Evolutionary conservation across 441 rosid genomes (phyloP), one percentile per base, ranked within the genome.

Genomic region (Mallotus repandus): DNA sequence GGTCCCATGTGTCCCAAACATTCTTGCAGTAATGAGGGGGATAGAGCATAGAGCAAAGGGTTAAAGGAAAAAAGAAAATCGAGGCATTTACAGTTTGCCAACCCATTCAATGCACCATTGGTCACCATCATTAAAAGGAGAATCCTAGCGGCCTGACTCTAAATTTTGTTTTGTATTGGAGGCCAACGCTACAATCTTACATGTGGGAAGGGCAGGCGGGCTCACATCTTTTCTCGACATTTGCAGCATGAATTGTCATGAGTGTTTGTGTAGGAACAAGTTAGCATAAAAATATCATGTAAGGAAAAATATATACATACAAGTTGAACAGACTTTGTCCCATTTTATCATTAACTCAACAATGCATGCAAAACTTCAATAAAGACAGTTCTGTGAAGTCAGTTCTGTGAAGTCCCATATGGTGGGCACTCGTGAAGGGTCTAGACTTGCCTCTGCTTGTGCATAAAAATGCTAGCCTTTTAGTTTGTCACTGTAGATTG

Each of bases 1-100:
- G 74, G 73, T 21, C 74, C 70, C 76, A 49, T 29, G 38, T 68
- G 79, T 79, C 21, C 12, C 70, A 62, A 48, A 80, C 78, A 80
- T 80, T 80, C 78, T 72, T 72, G 74, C 69, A 18, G 18, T 49
- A 0, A 21, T 2, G 16, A 25, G 72, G 66, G 73, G 81, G 66
- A 78, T 72, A 74, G 18, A 19, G 65, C n/a, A 78, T 72, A 74
- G 18, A 19, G 65, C n/a, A 9, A 13, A 50, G 16, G 5, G 15
- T 9, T 9, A 12, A 25, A 32, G 16, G 21, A 43, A 16, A 9
- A 68, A 52, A 7, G 4, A 53, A 19, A 29, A 29, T 41, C 16
- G 12, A 63, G 68, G 46, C 14, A 67, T 52, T 50, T 35, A 45
- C 53, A 13, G 16, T 21, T 14, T 12, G 54, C 55, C 35, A 62